Percentiles rank a stretch among this genome's conserved stretches.
Conservation (phyloP, 2,329 filamentous ascomycete species). For the Ceratocystis colombiana region DNA sequence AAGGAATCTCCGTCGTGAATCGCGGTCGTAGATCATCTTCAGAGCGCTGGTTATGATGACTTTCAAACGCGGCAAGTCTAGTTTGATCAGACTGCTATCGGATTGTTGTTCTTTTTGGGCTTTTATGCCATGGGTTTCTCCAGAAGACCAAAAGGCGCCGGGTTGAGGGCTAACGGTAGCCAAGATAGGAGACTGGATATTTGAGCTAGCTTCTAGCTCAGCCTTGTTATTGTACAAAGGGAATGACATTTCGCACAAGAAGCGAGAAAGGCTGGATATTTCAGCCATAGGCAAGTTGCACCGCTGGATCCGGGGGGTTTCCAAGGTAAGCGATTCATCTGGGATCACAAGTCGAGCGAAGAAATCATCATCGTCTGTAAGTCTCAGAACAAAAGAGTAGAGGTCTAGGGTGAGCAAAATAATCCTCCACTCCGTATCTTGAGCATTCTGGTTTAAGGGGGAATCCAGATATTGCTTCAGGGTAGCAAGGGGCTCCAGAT, state of each 20-base stretch:
- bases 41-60: slow-evolving; percentile 69
- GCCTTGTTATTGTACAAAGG: slow-evolving; percentile 74
- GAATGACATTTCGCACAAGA: slow-evolving; percentile 85
- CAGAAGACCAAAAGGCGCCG: neutral
- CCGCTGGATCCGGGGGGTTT: slow-evolving; percentile 42
- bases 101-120: slow-evolving; percentile 26
- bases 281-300: slow-evolving; percentile 63
- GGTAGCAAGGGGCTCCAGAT: slow-evolving; percentile 11
- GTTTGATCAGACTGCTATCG: slow-evolving; percentile 24
- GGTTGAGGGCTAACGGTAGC: neutral
- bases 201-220: slow-evolving; percentile 35
- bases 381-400: slow-evolving; percentile 81
- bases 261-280: slow-evolving; percentile 63
- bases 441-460: neutral
- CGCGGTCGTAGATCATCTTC: slow-evolving; percentile 82
- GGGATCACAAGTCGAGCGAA: slow-evolving; percentile 48
- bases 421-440: slow-evolving; percentile 67
- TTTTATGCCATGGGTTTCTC: neutral
- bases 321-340: slow-evolving; percentile 29
- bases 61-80: slow-evolving; percentile 69
- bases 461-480: slow-evolving; percentile 14
- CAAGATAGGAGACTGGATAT: neutral
- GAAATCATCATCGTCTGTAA: slow-evolving; percentile 96
- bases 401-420: slow-evolving; percentile 86
- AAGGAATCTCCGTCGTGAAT: slow-evolving; percentile 78